These are phyloP conservation scores for Vaccinium myrtillus DNA, from an alignment of 148 eudicot species.

Conservation along the genomic window DNA sequence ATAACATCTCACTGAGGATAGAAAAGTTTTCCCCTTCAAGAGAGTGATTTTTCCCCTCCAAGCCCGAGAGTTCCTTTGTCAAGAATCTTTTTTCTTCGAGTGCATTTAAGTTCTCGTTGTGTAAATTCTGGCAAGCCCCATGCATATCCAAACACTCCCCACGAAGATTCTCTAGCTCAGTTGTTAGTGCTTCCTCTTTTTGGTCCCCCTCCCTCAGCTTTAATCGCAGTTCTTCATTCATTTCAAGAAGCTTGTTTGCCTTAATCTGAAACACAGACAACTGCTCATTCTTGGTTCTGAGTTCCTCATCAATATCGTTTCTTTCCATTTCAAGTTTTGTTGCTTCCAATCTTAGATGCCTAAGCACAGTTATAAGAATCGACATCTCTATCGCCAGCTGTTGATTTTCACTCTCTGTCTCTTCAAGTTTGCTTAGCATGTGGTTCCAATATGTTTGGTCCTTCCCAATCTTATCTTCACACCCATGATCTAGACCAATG, in stretches of 20 bases:
- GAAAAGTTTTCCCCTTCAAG: conserved; percentile 49
- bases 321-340: conserved; percentile 41
- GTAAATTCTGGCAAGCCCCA: conserved; percentile 43
- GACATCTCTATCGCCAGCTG: conserved; percentile 54
- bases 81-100: conserved; percentile 49
- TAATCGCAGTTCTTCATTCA: conserved; percentile 52
- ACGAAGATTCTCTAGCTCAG: conserved; percentile 50
- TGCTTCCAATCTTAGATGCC: conserved; percentile 55
- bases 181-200: conserved; percentile 45
- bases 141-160: conserved; percentile 51
- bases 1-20: conserved; percentile 49
- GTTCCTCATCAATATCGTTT: conserved; percentile 44
- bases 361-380: conserved; percentile 55
- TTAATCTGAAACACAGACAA: conserved; percentile 48
- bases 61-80: conserved; percentile 35
- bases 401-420: conserved; percentile 57
- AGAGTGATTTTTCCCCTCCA: conserved; percentile 47
- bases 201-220: conserved; percentile 52
- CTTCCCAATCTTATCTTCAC: conserved; percentile 34
- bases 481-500: conserved; percentile 34
- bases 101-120: conserved; percentile 42
- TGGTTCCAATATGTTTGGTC: conserved; percentile 46
- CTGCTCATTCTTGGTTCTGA: conserved; percentile 43
- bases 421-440: conserved; percentile 48
- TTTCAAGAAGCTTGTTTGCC: conserved; percentile 50